Conservation (phyloP, 1,284 basidiomycete genomes). For the Cryptococcus wingfieldii region DNA sequence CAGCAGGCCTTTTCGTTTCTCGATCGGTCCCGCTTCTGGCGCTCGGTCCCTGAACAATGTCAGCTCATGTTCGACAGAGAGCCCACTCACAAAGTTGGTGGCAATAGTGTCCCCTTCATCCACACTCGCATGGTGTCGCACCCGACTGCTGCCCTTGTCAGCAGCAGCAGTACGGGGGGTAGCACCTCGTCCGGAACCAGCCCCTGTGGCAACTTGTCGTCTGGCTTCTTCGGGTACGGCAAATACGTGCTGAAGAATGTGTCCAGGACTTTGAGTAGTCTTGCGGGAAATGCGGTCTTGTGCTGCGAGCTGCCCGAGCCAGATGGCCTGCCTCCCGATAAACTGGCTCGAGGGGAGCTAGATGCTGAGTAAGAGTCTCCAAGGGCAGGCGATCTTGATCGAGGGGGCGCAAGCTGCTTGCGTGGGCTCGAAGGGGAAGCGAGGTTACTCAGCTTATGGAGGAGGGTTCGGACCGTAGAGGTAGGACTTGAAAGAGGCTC, state of each 20-base stretch:
- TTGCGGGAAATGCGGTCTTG: constrained; percentile 22
- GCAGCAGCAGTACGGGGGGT: constrained; percentile 66
- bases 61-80: not conserved
- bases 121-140: constrained; percentile 58
- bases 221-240: constrained; percentile 21
- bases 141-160: constrained; percentile 63
- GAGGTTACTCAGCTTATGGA: constrained; percentile 21
- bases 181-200: constrained; percentile 67
- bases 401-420: constrained; percentile 5
- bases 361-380: constrained; percentile 1
- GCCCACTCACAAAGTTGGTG: constrained; percentile 58
- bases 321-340: constrained; percentile 1
- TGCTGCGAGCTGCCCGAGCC: not conserved
- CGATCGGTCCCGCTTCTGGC: constrained; percentile 55
- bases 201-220: constrained; percentile 23
- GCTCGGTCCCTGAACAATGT: constrained; percentile 60
- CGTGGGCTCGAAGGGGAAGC: constrained; percentile 6
- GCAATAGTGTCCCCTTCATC: constrained; percentile 64
- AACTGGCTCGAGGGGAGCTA: constrained; percentile 7
- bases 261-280: constrained; percentile 26
- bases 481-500: not conserved
- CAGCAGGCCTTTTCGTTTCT: constrained; percentile 64
- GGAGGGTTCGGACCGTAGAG: constrained; percentile 13
- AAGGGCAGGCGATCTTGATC: constrained; percentile 1
- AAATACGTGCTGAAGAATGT: constrained; percentile 26